Base-by-base conservation (phyloP, 805 yeast species). In the Lachancea waltii region DNA sequence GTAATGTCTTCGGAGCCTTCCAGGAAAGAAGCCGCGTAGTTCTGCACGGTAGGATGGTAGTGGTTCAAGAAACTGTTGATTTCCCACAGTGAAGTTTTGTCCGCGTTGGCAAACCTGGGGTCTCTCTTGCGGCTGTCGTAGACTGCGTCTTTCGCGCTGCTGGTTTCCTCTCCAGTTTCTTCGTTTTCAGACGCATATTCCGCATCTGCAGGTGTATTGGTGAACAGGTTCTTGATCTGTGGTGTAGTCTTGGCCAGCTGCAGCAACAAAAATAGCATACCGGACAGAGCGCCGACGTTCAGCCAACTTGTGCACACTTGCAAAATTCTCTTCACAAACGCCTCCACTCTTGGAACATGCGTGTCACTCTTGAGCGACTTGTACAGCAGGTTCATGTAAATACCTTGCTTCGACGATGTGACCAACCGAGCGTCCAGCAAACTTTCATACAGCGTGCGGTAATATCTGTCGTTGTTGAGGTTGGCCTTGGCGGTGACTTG, bases 91-190 rank as follows among this genome's bases (percentile, higher is more conserved):
- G 90, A 79, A 0, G 95, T 69, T 33, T 70, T 72, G 30, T 77
- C 79, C 4, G 97, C 97, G 57, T 85, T 73, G n/a, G 97, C 85
- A 56, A 63, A 86, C 47, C 75, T 71, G n/a, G 98, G 98, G 57
- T 92, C 97, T 59, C 97, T 77, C 56, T 85, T 85, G 53, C 78
- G 78, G 24, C 94, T 77, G 61, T 92, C 97, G 57, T 92, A 92
- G 27, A 30, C 47, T 19, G 28, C 43, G 21, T 40, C 38, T 22
- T 48, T 47, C 26, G 34, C 35, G 8, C 47, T 45, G 22, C 56
- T 63, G 32, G 52, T 55, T 30, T 58, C 58, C 24, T 53, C 62
- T 18, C 53, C 64, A 21, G 62, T 72, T 5, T 57, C 67, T 23
- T 71, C 77, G 15, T 71, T 54, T 53, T 64, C 76, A 41, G 55